These are phyloP conservation scores for Heliosperma pusillum DNA, from an alignment of 148 eudicot genomes.

Conservation along the genomic window DNA sequence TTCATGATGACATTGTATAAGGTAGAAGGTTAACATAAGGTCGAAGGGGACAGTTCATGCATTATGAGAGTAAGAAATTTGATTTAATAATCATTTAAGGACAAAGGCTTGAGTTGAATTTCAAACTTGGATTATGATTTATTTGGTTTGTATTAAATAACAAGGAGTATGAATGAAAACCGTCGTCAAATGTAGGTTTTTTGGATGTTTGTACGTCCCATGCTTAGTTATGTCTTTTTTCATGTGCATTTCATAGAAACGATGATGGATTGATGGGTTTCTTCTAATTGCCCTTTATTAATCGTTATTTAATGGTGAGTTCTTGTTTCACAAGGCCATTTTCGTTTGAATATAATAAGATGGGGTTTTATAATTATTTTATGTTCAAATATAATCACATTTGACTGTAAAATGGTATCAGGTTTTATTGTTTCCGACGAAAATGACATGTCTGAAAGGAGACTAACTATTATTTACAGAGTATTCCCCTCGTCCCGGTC, in stretches of 20 bases:
- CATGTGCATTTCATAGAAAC: constrained; percentile 11
- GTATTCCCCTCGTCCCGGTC: no score
- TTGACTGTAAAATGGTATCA: no score
- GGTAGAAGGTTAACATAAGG: constrained; percentile 19
- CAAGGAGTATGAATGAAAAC: constrained; percentile 19
- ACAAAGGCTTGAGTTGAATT: constrained; percentile 26
- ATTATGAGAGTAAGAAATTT: constrained; percentile 18
- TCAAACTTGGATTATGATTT: constrained; percentile 13
- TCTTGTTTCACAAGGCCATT: no score
- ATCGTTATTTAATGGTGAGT: no score
- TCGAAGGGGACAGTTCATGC: constrained; percentile 26
- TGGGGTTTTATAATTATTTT: no score
- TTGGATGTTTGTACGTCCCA: constrained; percentile 31
- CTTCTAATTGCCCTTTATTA: not conserved
- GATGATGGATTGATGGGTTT: not conserved
- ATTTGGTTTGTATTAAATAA: not conserved
- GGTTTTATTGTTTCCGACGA: no score
- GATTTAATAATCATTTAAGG: constrained; percentile 23
- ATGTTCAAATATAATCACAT: no score
- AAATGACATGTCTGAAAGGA: no score
- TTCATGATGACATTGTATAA: constrained; percentile 15
- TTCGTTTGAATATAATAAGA: no score
- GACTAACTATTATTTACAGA: no score
- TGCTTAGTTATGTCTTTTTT: constrained; percentile 12
- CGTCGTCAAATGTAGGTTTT: constrained; percentile 2